phyloP scores from a whole-genome alignment of 192 early-diverging fungal species.

The Haplosporangium gracile region DNA sequence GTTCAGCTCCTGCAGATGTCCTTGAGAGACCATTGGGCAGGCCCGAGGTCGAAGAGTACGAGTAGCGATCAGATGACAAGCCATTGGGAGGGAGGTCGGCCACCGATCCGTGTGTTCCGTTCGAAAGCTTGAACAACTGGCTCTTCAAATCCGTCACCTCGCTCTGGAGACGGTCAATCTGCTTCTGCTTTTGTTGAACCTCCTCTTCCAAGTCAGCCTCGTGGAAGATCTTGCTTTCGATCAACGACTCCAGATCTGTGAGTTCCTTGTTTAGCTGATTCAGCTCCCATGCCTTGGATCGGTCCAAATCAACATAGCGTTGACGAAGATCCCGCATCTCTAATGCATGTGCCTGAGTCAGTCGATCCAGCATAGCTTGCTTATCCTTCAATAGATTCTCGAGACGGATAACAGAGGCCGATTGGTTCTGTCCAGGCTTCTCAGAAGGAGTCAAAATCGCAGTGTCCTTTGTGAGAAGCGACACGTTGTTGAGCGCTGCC shows the following conservation, averaged over 20 bases:
- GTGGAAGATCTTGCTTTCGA: conserved; percentile 82
- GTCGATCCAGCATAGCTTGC: conserved; percentile 61
- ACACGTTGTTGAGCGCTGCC: conserved; percentile 52
- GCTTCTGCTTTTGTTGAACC: conserved; percentile 61
- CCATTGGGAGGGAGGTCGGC: conserved; percentile 22
- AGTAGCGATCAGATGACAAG: conserved; percentile 15
- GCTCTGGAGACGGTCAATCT: conserved; percentile 54
- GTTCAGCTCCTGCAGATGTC: neutral
- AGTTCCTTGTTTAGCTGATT: conserved; percentile 73
- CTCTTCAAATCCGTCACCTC: conserved; percentile 67
- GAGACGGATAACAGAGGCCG: conserved; percentile 47
- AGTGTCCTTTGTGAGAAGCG: conserved; percentile 38
- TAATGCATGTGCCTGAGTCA: conserved; percentile 59
- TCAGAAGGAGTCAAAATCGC: conserved; percentile 12
- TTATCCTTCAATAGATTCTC: conserved; percentile 57
- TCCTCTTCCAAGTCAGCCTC: conserved; percentile 78
- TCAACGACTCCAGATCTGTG: conserved; percentile 72
- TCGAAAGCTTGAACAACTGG: conserved; percentile 55
- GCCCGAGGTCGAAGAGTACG: neutral
- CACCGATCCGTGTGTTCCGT: conserved; percentile 13
- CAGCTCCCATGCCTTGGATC: conserved; percentile 72
- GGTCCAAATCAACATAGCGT: conserved; percentile 67
- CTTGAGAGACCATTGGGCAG: neutral
- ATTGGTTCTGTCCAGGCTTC: conserved; percentile 24
- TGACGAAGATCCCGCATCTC: conserved; percentile 67